Evolutionary conservation across 148 eudicot species (phyloP), one percentile per base, ranked within the genome.

Genomic region (Rhododendron kiyosumense): DNA sequence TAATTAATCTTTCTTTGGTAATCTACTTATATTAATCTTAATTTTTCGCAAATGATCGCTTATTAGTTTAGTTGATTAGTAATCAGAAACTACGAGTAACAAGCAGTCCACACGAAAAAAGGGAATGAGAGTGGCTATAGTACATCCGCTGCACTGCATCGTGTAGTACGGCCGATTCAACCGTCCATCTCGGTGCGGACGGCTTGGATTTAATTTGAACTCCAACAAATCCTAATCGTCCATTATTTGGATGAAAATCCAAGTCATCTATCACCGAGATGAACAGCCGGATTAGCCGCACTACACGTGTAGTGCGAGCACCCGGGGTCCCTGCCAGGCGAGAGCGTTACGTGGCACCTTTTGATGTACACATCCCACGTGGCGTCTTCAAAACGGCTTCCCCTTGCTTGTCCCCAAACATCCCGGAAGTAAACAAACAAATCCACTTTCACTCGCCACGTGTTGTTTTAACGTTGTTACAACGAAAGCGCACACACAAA

Each of bases 371-470:
- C 59, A 28, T 32, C 18, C 30, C 85, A 65, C 77, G 34, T 61
- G 78, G 77, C 83, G 28, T 79, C 57, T 78, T 14, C 63, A 20
- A 38, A 10, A 30, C 38, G 28, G 2, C 17, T 63, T 15, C 17
- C 61, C 54, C 26, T 81, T 81, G 17, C 84, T 81, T 86, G 88
- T 86, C 49, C 85, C 57, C 52, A 54, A 81, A 86, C 85, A 51
- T 17, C 54, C 7, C 22, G 84, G 51, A 74, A 82, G 41, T n/a
- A 18, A 34, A 80, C 79, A 69, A 81, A 34, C 67, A 81, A 49
- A 80, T 5, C 14, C 34, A 20, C 7, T 10, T 17, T 11, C 24
- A 12, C 7, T 4, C 24, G 20, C 38, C 67, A 81, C 79, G 84
- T 71, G 49, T 48, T 20, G 7, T 32, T 32, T 49, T 48, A 43